Evolutionary conservation across 1,139 yeast species (phyloP).

Genomic region (Debaryomyces coudertii): DNA sequence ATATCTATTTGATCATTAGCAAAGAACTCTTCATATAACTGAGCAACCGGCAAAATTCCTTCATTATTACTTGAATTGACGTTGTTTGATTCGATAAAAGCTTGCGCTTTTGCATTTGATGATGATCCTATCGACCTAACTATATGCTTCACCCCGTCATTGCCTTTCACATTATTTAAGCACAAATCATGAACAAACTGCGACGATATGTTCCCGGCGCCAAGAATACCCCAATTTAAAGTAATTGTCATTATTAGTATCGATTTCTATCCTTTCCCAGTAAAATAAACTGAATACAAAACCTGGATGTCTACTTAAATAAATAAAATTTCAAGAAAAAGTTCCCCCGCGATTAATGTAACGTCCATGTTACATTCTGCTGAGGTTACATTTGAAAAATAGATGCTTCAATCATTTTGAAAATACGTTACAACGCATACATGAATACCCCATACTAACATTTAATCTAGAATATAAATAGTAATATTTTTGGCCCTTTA

Average conservation of each 20-base stretch:
- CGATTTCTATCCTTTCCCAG: not conserved
- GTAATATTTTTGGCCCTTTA: not conserved
- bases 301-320: not conserved
- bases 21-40: conserved; percentile 40
- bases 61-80: conserved; percentile 21
- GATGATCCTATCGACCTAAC: conserved; percentile 40
- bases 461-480: not conserved
- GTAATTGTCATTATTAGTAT: conserved; percentile 19
- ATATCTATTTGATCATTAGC: conserved; percentile 50
- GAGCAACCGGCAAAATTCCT: conserved; percentile 24
- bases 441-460: not conserved
- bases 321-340: not conserved
- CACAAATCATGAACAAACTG: conserved; percentile 42
- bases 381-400: not conserved
- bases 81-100: conserved; percentile 24
- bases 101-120: conserved; percentile 28
- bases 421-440: not conserved
- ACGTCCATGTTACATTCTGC: not conserved
- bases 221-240: conserved; percentile 46
- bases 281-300: not conserved
- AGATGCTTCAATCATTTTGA: not conserved
- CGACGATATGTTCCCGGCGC: conserved; percentile 50
- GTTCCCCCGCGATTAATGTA: not conserved
- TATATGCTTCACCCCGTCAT: conserved; percentile 26
- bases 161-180: conserved; percentile 28